A percentile compares a stretch with the other conserved stretches of the same genome.
Evolutionary conservation across 108 stramenopile species (phyloP).

Genomic region (Fragilaria crotonensis): DNA sequence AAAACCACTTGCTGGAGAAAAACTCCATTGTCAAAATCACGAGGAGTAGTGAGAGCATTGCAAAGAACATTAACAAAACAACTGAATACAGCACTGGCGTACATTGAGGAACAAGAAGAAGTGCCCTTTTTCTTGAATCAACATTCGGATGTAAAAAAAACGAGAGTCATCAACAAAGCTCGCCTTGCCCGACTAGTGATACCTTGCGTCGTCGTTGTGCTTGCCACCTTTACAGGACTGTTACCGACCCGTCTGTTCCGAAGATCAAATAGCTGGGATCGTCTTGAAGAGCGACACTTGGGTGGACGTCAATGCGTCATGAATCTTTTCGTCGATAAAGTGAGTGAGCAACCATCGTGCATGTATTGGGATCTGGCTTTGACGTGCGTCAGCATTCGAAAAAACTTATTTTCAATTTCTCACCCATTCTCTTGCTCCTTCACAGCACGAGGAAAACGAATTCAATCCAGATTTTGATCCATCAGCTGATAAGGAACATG

Average conservation of each 20-base stretch:
- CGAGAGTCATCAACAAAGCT: too few relatives aligned
- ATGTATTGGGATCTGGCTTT: too few relatives aligned
- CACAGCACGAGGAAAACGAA: conserved; percentile 32
- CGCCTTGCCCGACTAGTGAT: neutral
- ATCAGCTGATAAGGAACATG: conserved; percentile 18
- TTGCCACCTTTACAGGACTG: neutral
- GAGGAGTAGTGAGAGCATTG: too few relatives aligned
- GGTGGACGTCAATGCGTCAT: conserved; percentile 42
- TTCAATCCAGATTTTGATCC: conserved; percentile 48
- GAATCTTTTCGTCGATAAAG: conserved; percentile 49
- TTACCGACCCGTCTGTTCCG: neutral
- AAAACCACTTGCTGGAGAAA: too few relatives aligned
- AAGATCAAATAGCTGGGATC: neutral
- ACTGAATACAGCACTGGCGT: too few relatives aligned
- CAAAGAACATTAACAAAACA: too few relatives aligned
- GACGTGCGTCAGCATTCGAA: neutral
- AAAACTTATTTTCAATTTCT: too few relatives aligned
- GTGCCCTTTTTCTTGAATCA: too few relatives aligned
- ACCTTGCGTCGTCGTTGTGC: neutral
- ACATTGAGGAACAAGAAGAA: too few relatives aligned
- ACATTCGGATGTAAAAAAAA: too few relatives aligned
- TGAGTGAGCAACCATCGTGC: too few relatives aligned
- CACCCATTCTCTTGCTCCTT: neutral
- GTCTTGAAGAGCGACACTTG: conserved; percentile 10
- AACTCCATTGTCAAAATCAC: too few relatives aligned